Percentiles rank a stretch among this genome's conserved stretches.
phyloP scores from a whole-genome alignment of 2,329 filamentous ascomycete genomes.

The Corinectria fuckeliana region DNA sequence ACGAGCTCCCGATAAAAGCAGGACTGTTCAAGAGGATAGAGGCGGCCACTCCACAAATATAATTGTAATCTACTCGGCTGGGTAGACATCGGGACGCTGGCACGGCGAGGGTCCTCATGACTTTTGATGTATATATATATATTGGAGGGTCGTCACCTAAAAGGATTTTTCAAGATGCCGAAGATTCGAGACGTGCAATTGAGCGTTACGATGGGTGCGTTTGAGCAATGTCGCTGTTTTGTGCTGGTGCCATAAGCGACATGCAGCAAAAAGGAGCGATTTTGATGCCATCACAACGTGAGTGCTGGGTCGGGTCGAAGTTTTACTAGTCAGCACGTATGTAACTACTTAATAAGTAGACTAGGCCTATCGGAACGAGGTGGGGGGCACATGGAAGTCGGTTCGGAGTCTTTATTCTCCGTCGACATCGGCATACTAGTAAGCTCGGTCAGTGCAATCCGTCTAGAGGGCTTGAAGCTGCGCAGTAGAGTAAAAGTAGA shows the following conservation, averaged over 20 bases:
- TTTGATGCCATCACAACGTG: not conserved
- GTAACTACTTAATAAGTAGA: not conserved
- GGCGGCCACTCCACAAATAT: constrained; percentile 35
- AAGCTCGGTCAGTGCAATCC: constrained; percentile 4
- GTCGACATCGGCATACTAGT: not conserved
- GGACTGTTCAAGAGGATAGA: constrained; percentile 26
- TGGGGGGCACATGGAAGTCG: constrained; percentile 4
- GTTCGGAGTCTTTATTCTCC: constrained; percentile 12
- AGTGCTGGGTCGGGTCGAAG: constrained; percentile 5
- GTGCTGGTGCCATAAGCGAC: not conserved
- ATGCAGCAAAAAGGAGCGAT: not conserved
- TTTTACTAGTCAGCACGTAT: constrained; percentile 9
- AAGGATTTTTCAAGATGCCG: not conserved
- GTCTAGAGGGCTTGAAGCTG: not conserved
- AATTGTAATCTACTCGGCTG: constrained; percentile 37
- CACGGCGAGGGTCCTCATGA: constrained; percentile 15
- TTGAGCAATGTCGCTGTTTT: not conserved
- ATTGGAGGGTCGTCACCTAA: constrained; percentile 11
- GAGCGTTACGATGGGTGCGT: not conserved
- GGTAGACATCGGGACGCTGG: constrained; percentile 15
- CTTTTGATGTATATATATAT: constrained; percentile 22
- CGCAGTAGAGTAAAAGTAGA: not conserved
- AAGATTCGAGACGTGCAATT: not conserved
- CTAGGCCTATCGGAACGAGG: no score
- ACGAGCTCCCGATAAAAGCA: constrained; percentile 22